These are phyloP conservation scores for Rubia yunnanensis DNA, from an alignment of 257 asterid species.

Conservation along the genomic window DNA sequence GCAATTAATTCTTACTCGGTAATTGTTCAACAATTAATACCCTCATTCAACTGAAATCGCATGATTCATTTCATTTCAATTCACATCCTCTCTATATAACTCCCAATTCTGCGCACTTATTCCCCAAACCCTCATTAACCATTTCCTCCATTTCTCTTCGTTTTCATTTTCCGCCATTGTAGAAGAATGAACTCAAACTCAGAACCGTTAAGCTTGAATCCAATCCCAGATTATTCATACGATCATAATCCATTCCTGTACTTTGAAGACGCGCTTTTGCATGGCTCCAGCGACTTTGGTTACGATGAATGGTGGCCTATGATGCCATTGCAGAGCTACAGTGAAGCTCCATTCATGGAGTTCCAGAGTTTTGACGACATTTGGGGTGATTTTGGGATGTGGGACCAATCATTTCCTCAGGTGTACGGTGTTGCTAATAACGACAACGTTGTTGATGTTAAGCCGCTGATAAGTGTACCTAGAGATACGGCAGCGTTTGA, in stretches of 20 bases:
- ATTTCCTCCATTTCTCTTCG: conserved; percentile 8
- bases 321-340: conserved; percentile 8
- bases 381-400: conserved; percentile 25
- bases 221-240: conserved; percentile 14
- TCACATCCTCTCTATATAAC: conserved; percentile 26
- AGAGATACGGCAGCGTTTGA: not conserved
- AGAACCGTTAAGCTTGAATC: conserved; percentile 12
- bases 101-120: conserved; percentile 65
- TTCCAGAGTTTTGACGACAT: conserved; percentile 39
- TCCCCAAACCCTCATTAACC: conserved; percentile 7
- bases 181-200: conserved; percentile 23
- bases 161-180: not conserved
- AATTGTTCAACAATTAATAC: conserved; percentile 39
- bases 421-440: conserved; percentile 1
- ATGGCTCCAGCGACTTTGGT: conserved; percentile 8
- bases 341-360: conserved; percentile 11
- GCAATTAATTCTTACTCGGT: conserved; percentile 25
- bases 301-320: conserved; percentile 18
- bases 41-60: conserved; percentile 33
- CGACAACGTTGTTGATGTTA: conserved; percentile 1
- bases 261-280: not conserved
- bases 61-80: conserved; percentile 15
- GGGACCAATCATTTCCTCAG: conserved; percentile 20
- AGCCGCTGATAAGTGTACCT: conserved; percentile 9
- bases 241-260: not conserved